Percentiles rank a stretch among this genome's conserved stretches.
These are phyloP conservation scores for Sugiyamaella qingdaonensis DNA, from an alignment of 805 yeast genomes.

Conservation along the genomic window DNA sequence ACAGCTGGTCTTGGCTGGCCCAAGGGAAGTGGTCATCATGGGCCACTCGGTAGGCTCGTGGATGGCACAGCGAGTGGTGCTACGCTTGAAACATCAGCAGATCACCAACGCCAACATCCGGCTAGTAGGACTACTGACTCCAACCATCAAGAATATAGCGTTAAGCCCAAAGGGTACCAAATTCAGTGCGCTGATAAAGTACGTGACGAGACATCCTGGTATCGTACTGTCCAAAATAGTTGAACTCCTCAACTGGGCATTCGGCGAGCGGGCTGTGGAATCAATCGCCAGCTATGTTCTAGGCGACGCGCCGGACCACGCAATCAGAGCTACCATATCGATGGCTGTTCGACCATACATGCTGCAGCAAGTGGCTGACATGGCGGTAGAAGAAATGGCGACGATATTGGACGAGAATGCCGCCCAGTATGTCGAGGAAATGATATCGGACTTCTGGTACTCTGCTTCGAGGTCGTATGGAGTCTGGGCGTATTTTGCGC, in stretches of 20 bases:
- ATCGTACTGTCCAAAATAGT: constrained; percentile 9
- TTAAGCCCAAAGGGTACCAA: constrained; percentile 39
- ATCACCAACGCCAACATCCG: constrained; percentile 32
- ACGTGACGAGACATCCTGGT: constrained; percentile 22
- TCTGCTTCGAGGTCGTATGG: constrained; percentile 34
- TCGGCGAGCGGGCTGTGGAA: constrained; percentile 27
- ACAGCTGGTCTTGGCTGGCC: constrained; percentile 25
- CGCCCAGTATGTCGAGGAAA: constrained; percentile 9
- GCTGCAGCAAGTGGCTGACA: constrained; percentile 49
- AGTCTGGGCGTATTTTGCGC: constrained; percentile 57
- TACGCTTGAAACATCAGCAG: constrained; percentile 20
- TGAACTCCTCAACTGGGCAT: constrained; percentile 13
- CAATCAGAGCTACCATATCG: constrained; percentile 34
- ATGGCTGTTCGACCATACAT: constrained; percentile 42
- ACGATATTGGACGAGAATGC: constrained; percentile 42
- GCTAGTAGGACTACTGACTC: constrained; percentile 61
- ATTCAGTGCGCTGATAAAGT: constrained; percentile 29
- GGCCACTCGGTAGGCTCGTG: constrained; percentile 75
- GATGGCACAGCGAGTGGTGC: constrained; percentile 51
- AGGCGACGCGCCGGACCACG: constrained; percentile 17
- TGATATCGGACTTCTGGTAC: constrained; percentile 45
- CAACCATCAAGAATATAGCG: constrained; percentile 63
- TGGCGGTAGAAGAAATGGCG: constrained; percentile 60
- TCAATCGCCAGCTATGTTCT: constrained; percentile 28
- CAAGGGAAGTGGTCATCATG: constrained; percentile 43